These are phyloP conservation scores for Phytophthora pluvialis DNA, from an alignment of 352 stramenopile genomes.

Conservation along the genomic window DNA sequence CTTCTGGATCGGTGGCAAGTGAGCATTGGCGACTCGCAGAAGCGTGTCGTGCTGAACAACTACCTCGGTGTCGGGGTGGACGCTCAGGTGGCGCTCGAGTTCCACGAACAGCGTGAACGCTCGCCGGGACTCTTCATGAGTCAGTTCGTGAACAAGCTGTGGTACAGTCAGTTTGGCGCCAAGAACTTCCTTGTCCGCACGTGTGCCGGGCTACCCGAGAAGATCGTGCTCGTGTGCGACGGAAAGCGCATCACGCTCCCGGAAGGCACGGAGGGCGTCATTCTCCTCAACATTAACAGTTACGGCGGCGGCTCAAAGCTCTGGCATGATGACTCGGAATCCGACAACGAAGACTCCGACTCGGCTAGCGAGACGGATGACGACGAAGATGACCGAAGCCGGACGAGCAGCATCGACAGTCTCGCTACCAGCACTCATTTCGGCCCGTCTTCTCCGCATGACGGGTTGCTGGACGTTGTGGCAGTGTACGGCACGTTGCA, in stretches of 20 bases:
- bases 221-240: constrained; percentile 85
- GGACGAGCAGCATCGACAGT: constrained; percentile 35
- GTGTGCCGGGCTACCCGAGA: constrained; percentile 76
- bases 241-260: constrained; percentile 74
- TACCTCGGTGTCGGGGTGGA: constrained; percentile 91
- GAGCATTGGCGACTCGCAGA: constrained; percentile 66
- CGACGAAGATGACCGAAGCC: constrained; percentile 43
- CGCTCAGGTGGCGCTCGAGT: constrained; percentile 89
- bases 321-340: constrained; percentile 85
- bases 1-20: constrained; percentile 81
- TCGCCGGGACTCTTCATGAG: constrained; percentile 91
- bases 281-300: constrained; percentile 91
- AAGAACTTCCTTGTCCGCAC: constrained; percentile 89
- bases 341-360: constrained; percentile 60
- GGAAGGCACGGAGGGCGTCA: constrained; percentile 82
- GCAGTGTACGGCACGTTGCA: constrained; percentile 94
- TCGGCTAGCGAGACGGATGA: constrained; percentile 50
- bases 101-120: constrained; percentile 89
- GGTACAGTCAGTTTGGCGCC: constrained; percentile 90
- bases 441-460: constrained; percentile 79
- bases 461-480: constrained; percentile 94
- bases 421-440: constrained; percentile 35
- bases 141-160: constrained; percentile 92
- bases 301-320: constrained; percentile 88
- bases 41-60: constrained; percentile 78